phyloP scores from a whole-genome alignment of 73 alveolate species.

The Blepharisma stoltei region DNA sequence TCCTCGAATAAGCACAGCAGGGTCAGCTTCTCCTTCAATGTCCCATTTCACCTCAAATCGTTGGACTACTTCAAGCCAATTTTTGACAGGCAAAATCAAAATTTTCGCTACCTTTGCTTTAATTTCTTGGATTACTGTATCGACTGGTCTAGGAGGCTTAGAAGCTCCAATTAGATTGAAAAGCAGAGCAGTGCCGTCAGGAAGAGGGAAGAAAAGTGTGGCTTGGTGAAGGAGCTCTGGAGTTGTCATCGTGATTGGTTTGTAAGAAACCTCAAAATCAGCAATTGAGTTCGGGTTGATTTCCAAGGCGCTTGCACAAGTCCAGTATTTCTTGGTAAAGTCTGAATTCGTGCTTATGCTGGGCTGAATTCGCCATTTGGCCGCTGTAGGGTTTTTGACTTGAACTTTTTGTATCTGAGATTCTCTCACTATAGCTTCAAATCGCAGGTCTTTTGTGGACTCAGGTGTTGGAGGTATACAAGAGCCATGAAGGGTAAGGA shows the following conservation, averaged over 20 bases:
- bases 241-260: constrained; percentile 94
- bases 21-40: constrained; percentile 81
- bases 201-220: constrained; percentile 96
- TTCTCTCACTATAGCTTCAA: constrained; percentile 94
- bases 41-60: constrained; percentile 97
- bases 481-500: constrained; percentile 84
- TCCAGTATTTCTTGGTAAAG: constrained; percentile 77
- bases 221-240: constrained; percentile 87
- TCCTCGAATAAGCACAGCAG: constrained; percentile 88
- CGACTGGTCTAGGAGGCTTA: constrained; percentile 87
- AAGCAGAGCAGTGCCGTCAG: constrained; percentile 96
- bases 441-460: constrained; percentile 79
- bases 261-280: constrained; percentile 84
- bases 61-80: constrained; percentile 94
- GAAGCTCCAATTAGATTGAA: constrained; percentile 91
- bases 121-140: constrained; percentile 68
- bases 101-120: constrained; percentile 89
- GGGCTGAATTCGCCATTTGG: constrained; percentile 94
- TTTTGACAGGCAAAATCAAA: constrained; percentile 79
- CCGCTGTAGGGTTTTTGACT: constrained; percentile 90
- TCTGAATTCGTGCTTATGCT: constrained; percentile 85
- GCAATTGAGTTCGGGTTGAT: constrained; percentile 88
- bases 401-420: constrained; percentile 81
- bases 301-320: constrained; percentile 83
- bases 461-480: constrained; percentile 88